Evolutionary conservation across 345 rosid species (phyloP).

Genomic region (Durio zibethinus): DNA sequence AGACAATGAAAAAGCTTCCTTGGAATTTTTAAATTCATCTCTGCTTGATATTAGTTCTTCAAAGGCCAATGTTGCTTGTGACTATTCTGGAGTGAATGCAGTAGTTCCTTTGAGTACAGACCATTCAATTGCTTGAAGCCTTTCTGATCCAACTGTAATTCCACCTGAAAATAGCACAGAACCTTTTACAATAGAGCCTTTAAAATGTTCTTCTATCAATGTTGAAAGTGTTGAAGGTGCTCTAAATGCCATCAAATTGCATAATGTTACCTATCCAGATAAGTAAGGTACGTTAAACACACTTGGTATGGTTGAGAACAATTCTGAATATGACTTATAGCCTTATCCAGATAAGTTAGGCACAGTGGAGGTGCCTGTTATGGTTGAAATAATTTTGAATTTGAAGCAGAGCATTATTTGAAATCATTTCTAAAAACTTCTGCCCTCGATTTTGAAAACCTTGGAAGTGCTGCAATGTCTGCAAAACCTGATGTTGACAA

Average conservation of each 20-base stretch:
- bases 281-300: neutral
- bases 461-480: constrained; percentile 3
- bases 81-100: constrained; percentile 13
- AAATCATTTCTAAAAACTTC: constrained; percentile 10
- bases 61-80: constrained; percentile 9
- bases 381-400: neutral
- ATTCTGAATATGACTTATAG: neutral
- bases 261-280: neutral
- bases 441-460: neutral
- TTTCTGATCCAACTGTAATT: constrained; percentile 13
- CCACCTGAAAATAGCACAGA: neutral
- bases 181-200: neutral
- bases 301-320: neutral
- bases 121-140: constrained; percentile 12
- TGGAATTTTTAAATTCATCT: constrained; percentile 14
- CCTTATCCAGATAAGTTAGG: neutral
- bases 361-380: neutral
- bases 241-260: neutral
- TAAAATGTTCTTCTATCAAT: neutral
- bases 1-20: neutral
- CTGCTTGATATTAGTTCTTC: constrained; percentile 5
- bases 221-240: neutral
- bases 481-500: constrained; percentile 9
- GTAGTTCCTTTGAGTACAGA: constrained; percentile 13
- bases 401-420: neutral